These are phyloP conservation scores for Flaveria floridana DNA, from an alignment of 140 eudicot species.

Conservation along the genomic window DNA sequence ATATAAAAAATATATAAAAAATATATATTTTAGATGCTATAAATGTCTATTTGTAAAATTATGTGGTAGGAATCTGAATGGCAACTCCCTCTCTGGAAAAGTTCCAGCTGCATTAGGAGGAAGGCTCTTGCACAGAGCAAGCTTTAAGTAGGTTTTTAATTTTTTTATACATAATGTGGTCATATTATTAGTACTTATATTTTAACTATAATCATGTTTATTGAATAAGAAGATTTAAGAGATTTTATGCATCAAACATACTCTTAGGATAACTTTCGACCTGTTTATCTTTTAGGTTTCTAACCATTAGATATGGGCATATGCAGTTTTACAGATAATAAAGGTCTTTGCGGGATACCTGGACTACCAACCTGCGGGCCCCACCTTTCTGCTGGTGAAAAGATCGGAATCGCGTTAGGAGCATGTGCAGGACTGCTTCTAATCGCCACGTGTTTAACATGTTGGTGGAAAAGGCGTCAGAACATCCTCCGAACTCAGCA, in stretches of 20 bases:
- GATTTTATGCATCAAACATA: neutral
- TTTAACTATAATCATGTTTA: neutral
- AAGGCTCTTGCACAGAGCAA: constrained; percentile 95
- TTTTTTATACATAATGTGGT: neutral
- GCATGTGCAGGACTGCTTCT: constrained; percentile 51
- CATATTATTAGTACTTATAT: neutral
- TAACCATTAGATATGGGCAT: constrained; percentile 23
- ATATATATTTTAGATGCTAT: constrained; percentile 2
- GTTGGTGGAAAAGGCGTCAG: constrained; percentile 99
- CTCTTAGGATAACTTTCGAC: neutral
- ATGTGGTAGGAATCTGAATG: constrained; percentile 70
- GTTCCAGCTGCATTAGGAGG: constrained; percentile 91
- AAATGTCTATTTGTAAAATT: neutral
- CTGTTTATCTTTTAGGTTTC: neutral
- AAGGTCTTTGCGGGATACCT: constrained; percentile 91
- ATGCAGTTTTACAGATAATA: constrained; percentile 87
- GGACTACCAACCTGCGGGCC: constrained; percentile 82
- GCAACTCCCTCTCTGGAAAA: constrained; percentile 89
- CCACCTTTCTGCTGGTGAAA: constrained; percentile 78
- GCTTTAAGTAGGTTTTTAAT: constrained; percentile 81
- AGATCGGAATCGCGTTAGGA: constrained; percentile 71
- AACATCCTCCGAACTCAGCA: constrained; percentile 86
- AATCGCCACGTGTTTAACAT: constrained; percentile 58
- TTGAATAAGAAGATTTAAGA: neutral
- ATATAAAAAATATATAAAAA: neutral